Conservation (phyloP, 2,329 filamentous ascomycete genomes). For the Fusarium subtropicale region DNA sequence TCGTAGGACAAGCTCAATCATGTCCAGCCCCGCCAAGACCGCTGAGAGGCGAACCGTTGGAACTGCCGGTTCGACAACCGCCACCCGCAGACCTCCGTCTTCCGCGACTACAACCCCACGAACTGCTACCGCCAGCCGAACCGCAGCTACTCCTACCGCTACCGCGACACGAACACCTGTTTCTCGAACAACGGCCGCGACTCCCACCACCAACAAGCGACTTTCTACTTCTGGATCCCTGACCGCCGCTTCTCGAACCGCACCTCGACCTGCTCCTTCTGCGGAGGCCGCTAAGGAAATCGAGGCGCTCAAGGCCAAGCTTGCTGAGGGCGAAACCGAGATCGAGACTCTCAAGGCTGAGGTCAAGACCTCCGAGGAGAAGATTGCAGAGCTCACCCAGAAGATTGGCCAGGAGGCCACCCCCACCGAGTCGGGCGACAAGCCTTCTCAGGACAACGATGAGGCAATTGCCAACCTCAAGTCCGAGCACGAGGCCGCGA, state of each 20-base stretch:
- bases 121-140: conserved; percentile 48
- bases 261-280: conserved; percentile 57
- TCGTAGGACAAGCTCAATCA: conserved; percentile 59
- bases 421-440: conserved; percentile 54
- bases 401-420: conserved; percentile 59
- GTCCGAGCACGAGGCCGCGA: conserved; percentile 61
- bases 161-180: conserved; percentile 43
- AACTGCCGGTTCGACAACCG: conserved; percentile 47
- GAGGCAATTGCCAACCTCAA: conserved; percentile 61
- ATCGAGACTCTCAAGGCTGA: conserved; percentile 68
- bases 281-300: conserved; percentile 64
- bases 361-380: conserved; percentile 66
- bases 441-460: conserved; percentile 58
- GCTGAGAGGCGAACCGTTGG: conserved; percentile 53
- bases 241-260: conserved; percentile 52
- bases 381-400: conserved; percentile 65
- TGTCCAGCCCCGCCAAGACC: conserved; percentile 54
- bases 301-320: conserved; percentile 70
- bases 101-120: conserved; percentile 52
- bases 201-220: conserved; percentile 64
- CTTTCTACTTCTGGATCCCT: conserved; percentile 63
- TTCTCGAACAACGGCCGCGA: conserved; percentile 55
- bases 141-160: conserved; percentile 35
- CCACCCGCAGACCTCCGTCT: conserved; percentile 52
- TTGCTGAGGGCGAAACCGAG: conserved; percentile 68